Conservation (phyloP, 2,329 filamentous ascomycete genomes). For the Bipolaris oryzae region DNA sequence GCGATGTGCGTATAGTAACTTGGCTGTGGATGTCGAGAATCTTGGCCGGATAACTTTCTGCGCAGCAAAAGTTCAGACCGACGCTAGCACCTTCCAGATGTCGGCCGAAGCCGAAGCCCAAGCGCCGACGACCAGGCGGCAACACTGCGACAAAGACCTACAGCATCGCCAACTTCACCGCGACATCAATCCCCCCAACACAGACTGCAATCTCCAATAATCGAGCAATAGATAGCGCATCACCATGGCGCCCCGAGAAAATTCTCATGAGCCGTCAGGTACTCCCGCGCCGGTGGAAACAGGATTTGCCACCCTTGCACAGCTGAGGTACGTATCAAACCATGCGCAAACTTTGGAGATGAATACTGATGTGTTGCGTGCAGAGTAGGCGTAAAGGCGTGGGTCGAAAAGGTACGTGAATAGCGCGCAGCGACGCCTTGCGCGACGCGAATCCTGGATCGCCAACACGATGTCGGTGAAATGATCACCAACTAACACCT, state of each 20-base stretch:
- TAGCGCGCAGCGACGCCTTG: conserved; percentile 7
- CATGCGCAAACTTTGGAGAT: conserved; percentile 33
- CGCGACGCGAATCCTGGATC: conserved; percentile 12
- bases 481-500: conserved; percentile 22
- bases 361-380: conserved; percentile 37
- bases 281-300: conserved; percentile 70
- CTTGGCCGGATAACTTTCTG: conserved; percentile 21
- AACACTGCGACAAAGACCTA: conserved; percentile 34
- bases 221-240: conserved; percentile 13
- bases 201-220: conserved; percentile 26
- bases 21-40: conserved; percentile 20
- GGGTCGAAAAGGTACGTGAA: conserved; percentile 69
- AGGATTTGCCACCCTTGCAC: conserved; percentile 82
- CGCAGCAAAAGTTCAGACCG: conserved; percentile 31
- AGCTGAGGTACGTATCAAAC: conserved; percentile 68
- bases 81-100: conserved; percentile 23
- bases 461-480: conserved; percentile 20
- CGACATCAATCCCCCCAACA: conserved; percentile 41
- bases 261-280: conserved; percentile 58
- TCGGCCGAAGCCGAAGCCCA: conserved; percentile 15
- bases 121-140: conserved; percentile 23
- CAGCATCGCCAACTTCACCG: conserved; percentile 31
- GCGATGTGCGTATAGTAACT: conserved; percentile 25
- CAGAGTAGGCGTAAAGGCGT: conserved; percentile 70
- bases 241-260: conserved; percentile 62